Percentiles rank a stretch among this genome's conserved stretches.
These are phyloP conservation scores for Torrubiellomyces zombiae DNA, from an alignment of 2,329 filamentous ascomycete genomes.

Conservation along the genomic window DNA sequence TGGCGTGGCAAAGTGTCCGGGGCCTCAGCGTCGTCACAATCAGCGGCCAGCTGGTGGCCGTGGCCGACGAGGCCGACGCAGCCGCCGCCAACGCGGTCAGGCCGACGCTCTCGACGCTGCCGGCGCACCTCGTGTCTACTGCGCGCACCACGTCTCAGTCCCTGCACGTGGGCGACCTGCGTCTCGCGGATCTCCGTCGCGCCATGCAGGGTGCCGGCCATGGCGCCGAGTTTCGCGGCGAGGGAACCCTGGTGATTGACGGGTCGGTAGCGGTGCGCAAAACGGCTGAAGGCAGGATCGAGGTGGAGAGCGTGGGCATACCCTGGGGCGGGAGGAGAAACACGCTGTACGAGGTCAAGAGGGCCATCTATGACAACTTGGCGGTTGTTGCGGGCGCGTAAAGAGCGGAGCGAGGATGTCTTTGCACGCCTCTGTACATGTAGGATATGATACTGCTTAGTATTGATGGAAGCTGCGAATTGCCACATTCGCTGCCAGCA, in stretches of 20 bases:
- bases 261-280: conserved; percentile 79
- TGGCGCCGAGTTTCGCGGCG: conserved; percentile 80
- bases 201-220: conserved; percentile 72
- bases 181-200: conserved; percentile 72
- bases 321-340: conserved; percentile 25
- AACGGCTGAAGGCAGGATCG: conserved; percentile 69
- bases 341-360: conserved; percentile 76
- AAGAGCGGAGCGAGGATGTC: conserved; percentile 4
- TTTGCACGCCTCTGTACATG: not conserved
- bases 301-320: conserved; percentile 60
- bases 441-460: too few relatives aligned
- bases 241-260: conserved; percentile 82
- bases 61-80: conserved; percentile 20
- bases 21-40: conserved; percentile 86
- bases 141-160: conserved; percentile 67
- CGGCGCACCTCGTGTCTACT: conserved; percentile 47
- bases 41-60: conserved; percentile 47
- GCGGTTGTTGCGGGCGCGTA: conserved; percentile 71
- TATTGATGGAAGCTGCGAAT: too few relatives aligned
- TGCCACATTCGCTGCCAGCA: too few relatives aligned
- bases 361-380: conserved; percentile 82
- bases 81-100: conserved; percentile 27
- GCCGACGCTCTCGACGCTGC: conserved; percentile 37
- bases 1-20: conserved; percentile 90
- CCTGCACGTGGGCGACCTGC: conserved; percentile 83